Percentiles rank a stretch among this genome's conserved stretches.
Conservation (phyloP, 495 filamentous ascomycete genomes). For the Penicillium cataractarum region DNA sequence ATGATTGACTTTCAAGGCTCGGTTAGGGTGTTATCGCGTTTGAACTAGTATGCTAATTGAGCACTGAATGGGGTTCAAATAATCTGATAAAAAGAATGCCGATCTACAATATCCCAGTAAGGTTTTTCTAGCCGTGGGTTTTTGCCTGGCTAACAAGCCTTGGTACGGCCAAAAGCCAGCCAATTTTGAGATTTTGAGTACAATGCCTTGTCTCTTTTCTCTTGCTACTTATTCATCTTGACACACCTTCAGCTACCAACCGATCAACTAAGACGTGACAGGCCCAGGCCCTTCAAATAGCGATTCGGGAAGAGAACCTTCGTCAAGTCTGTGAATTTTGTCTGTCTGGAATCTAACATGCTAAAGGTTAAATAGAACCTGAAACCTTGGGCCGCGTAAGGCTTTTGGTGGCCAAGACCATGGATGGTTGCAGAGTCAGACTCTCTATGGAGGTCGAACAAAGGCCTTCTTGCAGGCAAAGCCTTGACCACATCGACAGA, state of each 20-base stretch:
- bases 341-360: not conserved
- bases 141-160: not conserved
- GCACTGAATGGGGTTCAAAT: not conserved
- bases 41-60: not conserved
- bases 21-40: not conserved
- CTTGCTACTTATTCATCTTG: not conserved
- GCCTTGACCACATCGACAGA: too few relatives aligned
- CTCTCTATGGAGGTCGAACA: not conserved
- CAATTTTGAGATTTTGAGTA: too few relatives aligned
- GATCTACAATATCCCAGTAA: not conserved
- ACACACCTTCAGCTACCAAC: not conserved
- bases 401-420: not conserved
- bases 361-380: not conserved
- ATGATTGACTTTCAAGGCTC: not conserved
- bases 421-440: not conserved
- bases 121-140: not conserved
- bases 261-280: not conserved
- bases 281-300: not conserved
- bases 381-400: not conserved
- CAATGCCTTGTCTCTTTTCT: not conserved
- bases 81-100: not conserved
- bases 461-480: too few relatives aligned
- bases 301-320: not conserved
- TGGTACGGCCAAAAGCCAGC: not conserved
- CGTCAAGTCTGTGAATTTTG: not conserved